Percentiles rank a stretch among this genome's conserved stretches.
These are phyloP conservation scores for Penicillium parvum DNA, from an alignment of 495 filamentous ascomycete genomes.

Conservation along the genomic window DNA sequence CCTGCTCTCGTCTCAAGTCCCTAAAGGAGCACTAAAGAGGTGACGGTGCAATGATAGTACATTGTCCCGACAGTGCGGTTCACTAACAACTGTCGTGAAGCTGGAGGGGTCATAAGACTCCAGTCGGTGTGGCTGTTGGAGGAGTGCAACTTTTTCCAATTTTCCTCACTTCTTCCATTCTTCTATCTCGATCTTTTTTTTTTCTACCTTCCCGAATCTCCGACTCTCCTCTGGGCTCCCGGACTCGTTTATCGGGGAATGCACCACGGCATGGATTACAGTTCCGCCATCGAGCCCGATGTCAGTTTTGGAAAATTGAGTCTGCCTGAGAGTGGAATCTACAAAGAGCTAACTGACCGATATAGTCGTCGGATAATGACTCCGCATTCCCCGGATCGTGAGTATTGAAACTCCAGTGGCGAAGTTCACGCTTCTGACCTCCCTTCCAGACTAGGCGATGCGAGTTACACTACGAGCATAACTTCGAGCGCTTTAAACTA, in stretches of 20 bases:
- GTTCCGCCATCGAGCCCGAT: slow-evolving; percentile 29
- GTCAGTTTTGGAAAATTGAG: slow-evolving; percentile 17
- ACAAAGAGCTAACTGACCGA: background rate
- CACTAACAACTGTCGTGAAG: slow-evolving; percentile 18
- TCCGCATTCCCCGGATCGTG: slow-evolving; percentile 33
- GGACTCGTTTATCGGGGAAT: slow-evolving; percentile 1
- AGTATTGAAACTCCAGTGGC: slow-evolving; percentile 7
- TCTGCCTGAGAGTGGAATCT: too few relatives aligned
- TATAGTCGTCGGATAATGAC: slow-evolving; percentile 25
- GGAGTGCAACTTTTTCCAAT: background rate
- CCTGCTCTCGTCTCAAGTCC: background rate
- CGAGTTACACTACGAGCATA: slow-evolving; percentile 34
- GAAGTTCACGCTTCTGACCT: slow-evolving; percentile 1
- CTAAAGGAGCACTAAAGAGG: background rate
- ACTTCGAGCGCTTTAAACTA: slow-evolving; percentile 42
- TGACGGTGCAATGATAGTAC: slow-evolving; percentile 1
- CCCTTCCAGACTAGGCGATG: slow-evolving; percentile 20
- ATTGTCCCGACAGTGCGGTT: slow-evolving; percentile 15
- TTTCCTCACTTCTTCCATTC: slow-evolving; percentile 10
- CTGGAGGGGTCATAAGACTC: slow-evolving; percentile 23
- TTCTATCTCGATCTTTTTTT: background rate
- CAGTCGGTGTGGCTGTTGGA: slow-evolving; percentile 18
- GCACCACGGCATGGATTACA: slow-evolving; percentile 6
- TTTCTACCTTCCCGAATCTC: background rate
- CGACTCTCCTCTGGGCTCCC: background rate